Conservation (phyloP, 306 rosid genomes). For the Prinsepia uniflora region DNA sequence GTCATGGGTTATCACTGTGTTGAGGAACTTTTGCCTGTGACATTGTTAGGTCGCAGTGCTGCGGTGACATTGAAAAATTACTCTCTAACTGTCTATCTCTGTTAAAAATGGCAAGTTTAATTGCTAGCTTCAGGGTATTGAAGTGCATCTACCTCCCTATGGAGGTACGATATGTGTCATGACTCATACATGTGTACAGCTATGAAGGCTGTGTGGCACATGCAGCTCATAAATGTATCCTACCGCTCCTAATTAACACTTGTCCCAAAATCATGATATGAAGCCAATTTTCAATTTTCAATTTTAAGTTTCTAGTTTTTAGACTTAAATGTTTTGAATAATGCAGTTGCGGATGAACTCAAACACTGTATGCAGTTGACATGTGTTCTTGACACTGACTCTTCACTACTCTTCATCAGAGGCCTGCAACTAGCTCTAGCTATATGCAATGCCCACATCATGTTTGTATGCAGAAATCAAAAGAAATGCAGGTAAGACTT, state of each 20-base stretch:
- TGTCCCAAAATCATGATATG: slow-evolving; percentile 24
- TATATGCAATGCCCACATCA: too few species aligned
- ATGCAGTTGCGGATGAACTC: slow-evolving; percentile 19
- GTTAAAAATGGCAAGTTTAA: slow-evolving; percentile 13
- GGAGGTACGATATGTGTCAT: slow-evolving; percentile 15
- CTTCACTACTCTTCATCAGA: slow-evolving; percentile 9
- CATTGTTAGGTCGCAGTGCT: background rate
- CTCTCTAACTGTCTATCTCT: background rate
- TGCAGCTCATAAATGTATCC: slow-evolving; percentile 55
- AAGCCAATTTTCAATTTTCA: slow-evolving; percentile 20
- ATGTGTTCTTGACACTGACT: slow-evolving; percentile 33
- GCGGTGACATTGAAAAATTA: background rate
- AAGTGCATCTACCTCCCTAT: slow-evolving; percentile 19
- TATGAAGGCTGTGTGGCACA: slow-evolving; percentile 51
- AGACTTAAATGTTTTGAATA: slow-evolving; percentile 34
- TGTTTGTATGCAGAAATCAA: too few species aligned
- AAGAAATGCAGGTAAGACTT: too few species aligned
- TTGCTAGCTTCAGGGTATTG: slow-evolving; percentile 23
- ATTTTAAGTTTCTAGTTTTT: slow-evolving; percentile 1
- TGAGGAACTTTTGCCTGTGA: background rate
- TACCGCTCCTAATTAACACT: slow-evolving; percentile 23
- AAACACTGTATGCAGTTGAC: slow-evolving; percentile 21
- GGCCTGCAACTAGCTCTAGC: background rate
- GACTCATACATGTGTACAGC: slow-evolving; percentile 35
- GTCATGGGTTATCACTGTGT: slow-evolving; percentile 9